Base-by-base conservation (phyloP, 257 asterid species). In the Cynanchum wilfordii region DNA sequence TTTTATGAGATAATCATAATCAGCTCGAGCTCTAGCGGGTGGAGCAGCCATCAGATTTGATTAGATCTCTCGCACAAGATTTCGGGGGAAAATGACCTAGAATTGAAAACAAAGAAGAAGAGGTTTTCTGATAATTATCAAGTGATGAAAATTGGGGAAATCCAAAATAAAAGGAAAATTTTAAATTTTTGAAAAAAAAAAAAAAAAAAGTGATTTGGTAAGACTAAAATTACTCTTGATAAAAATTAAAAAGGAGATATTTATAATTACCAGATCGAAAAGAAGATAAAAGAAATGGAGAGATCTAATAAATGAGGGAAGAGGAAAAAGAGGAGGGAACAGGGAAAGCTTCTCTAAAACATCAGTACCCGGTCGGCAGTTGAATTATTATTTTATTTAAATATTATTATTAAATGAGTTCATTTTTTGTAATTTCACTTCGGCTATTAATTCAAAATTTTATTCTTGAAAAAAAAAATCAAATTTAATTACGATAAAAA, bases 21-120 rank as follows among this genome's bases (percentile, higher is more conserved):
- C 81, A 30, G 81, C 81, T 72, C 81, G 71, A 66, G 81, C 81
- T 36, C 81, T 77, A 29, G 68, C 76, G 52, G 77, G 81, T 66
- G 81, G 81, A 55, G 81, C 74, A 58, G 81, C 81, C 81, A 77
- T 77, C 74, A 30, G 63, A 44, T 17, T 30, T 15, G 49, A 70
- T 60, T 50, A 24, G 60, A 69, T 69, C 73, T 69, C 73, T 54
- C 49, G 52, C 25, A 19, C 38, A 17, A 24, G 47, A 50, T 29
- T 30, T 30, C 44, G 50, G 73, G 29, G 60, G 30, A 51, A 69
- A 69, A 25, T 29, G 25, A 69, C 73, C 73, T 69, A 69, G 27
- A 50, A 69, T 30, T 54, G 36, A 20, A 69, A 47, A 69, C 62
- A 54, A 17, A n/a, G n/a, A n/a, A 36, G 15, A 25, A 12, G n/a